phyloP scores from a whole-genome alignment of 345 rosid species.

The Citrus hindsii region DNA sequence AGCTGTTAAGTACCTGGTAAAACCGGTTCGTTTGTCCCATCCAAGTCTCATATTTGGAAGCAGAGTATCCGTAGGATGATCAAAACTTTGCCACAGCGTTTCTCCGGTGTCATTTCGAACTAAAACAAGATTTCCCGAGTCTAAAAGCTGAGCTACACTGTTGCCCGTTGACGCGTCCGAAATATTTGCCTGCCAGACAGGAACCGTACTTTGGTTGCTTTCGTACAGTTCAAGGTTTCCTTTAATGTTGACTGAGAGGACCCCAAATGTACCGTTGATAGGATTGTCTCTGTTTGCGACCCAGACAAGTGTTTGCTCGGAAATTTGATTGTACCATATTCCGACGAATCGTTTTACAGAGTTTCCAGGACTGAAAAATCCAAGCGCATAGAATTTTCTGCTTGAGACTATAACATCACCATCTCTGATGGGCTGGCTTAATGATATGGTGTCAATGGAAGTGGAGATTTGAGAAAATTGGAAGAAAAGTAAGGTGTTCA shows the following conservation, averaged over 20 bases:
- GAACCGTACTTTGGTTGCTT: constrained; percentile 22
- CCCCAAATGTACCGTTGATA: constrained; percentile 38
- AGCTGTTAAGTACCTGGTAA: constrained; percentile 36
- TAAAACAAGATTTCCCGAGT: constrained; percentile 62
- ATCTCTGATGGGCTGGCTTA: constrained; percentile 36
- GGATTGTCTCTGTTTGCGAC: constrained; percentile 73
- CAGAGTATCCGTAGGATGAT: constrained; percentile 56
- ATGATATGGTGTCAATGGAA: constrained; percentile 26
- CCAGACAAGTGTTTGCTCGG: constrained; percentile 58
- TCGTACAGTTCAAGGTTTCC: constrained; percentile 39
- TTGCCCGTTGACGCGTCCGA: constrained; percentile 12
- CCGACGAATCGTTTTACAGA: constrained; percentile 64
- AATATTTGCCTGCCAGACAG: constrained; percentile 52
- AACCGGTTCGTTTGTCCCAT: constrained; percentile 26
- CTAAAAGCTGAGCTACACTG: constrained; percentile 43
- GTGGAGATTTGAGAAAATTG: constrained; percentile 17
- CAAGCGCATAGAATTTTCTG: constrained; percentile 42
- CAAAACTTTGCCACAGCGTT: constrained; percentile 67
- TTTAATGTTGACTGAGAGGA: constrained; percentile 32
- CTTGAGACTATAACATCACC: constrained; percentile 41
- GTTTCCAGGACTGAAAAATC: constrained; percentile 54
- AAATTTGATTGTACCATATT: constrained; percentile 60
- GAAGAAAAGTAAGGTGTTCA: constrained; percentile 10
- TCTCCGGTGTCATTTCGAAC: constrained; percentile 21
- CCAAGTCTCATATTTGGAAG: constrained; percentile 73